These are phyloP conservation scores for Penicillium paradoxum DNA, from an alignment of 495 filamentous ascomycete species.

Conservation along the genomic window DNA sequence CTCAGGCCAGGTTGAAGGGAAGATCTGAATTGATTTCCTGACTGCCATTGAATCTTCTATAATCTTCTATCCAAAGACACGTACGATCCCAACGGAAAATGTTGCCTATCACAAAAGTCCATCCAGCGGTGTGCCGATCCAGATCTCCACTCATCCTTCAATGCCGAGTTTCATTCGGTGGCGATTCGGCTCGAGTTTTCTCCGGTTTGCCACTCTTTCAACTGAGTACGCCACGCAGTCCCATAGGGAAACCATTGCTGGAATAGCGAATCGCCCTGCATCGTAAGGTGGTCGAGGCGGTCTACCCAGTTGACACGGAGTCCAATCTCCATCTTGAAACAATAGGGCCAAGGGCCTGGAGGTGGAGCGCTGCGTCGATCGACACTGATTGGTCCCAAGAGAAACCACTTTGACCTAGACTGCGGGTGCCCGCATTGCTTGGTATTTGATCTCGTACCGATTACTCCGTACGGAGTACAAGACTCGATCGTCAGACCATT, in stretches of 20 bases:
- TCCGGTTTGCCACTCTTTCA: conserved; percentile 6
- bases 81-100: too few relatives aligned
- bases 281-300: too few relatives aligned
- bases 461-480: not conserved
- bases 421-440: conserved; percentile 17
- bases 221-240: too few relatives aligned
- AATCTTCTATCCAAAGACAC: too few relatives aligned
- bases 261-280: too few relatives aligned
- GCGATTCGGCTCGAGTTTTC: conserved; percentile 2
- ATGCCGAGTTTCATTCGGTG: conserved; percentile 2
- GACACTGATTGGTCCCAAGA: not conserved
- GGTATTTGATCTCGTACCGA: not conserved
- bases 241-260: too few relatives aligned
- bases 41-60: too few relatives aligned
- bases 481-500: not conserved
- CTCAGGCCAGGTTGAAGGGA: too few relatives aligned
- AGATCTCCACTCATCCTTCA: conserved; percentile 12
- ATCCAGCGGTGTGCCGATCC: conserved; percentile 14
- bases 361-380: not conserved
- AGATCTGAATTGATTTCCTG: too few relatives aligned
- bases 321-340: not conserved
- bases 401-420: not conserved
- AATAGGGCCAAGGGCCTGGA: not conserved
- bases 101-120: too few relatives aligned
- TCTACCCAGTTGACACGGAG: too few relatives aligned